phyloP scores from a whole-genome alignment of 208 protist genomes.

The Acanthamoeba culbertsoni region DNA sequence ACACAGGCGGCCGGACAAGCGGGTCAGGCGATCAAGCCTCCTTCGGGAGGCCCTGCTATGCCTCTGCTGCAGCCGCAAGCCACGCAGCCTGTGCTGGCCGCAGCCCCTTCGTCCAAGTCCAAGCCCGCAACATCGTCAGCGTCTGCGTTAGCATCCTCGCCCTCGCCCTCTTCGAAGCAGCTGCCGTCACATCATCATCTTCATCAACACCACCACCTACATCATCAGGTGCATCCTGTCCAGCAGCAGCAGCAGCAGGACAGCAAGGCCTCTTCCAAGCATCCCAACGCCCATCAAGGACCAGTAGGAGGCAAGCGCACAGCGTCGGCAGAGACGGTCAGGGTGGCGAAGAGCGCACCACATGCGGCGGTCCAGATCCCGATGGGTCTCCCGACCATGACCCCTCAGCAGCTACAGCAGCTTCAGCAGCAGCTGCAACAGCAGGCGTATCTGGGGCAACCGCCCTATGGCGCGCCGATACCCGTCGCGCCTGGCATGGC shows the following conservation, averaged over 20 bases:
- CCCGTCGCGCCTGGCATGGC: neutral
- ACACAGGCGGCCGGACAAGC: too few species aligned
- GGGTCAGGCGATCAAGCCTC: neutral
- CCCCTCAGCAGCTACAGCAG: neutral
- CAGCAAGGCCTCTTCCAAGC: too few species aligned
- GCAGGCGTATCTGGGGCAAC: neutral
- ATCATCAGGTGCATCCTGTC: too few species aligned
- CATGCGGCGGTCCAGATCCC: neutral
- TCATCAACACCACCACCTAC: too few species aligned
- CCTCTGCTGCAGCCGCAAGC: neutral
- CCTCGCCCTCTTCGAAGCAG: too few species aligned
- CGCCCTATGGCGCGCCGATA: neutral
- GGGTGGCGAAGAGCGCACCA: neutral
- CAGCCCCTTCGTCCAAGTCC: neutral
- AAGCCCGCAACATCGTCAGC: neutral
- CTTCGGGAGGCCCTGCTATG: neutral
- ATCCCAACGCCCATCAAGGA: too few species aligned
- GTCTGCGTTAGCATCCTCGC: too few species aligned
- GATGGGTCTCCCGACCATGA: too few species aligned
- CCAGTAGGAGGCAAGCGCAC: too few species aligned
- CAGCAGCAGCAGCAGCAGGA: too few species aligned
- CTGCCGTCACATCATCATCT: too few species aligned
- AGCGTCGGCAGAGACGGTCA: neutral
- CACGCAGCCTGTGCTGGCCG: too few species aligned
- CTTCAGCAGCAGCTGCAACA: neutral